Conservation (phyloP, 352 stramenopile species). For the Pythium guiyangense region DNA sequence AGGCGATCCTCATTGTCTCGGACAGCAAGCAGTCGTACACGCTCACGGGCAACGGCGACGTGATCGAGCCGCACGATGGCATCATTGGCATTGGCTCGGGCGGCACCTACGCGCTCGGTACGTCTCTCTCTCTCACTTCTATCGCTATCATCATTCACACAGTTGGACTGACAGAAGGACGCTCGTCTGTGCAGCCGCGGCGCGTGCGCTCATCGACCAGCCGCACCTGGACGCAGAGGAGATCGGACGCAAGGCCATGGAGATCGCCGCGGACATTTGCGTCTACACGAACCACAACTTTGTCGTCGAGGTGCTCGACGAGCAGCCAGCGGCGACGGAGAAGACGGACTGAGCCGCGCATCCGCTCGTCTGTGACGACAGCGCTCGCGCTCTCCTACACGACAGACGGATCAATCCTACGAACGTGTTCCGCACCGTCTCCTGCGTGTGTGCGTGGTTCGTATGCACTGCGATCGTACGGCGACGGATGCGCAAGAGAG, state of each 20-base stretch:
- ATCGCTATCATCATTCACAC: too few relatives aligned
- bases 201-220: slow-evolving; percentile 94
- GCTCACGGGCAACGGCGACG: slow-evolving; percentile 97
- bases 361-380: too few relatives aligned
- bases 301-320: slow-evolving; percentile 89
- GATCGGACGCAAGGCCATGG: slow-evolving; percentile 91
- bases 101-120: slow-evolving; percentile 92
- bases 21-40: slow-evolving; percentile 96
- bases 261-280: slow-evolving; percentile 97
- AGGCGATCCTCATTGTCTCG: slow-evolving; percentile 91
- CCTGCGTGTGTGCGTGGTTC: too few relatives aligned
- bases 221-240: slow-evolving; percentile 92
- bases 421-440: too few relatives aligned
- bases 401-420: too few relatives aligned
- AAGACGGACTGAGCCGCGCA: slow-evolving; percentile 34
- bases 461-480: too few relatives aligned
- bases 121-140: too few relatives aligned
- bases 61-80: slow-evolving; percentile 95
- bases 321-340: slow-evolving; percentile 26
- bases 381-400: too few relatives aligned
- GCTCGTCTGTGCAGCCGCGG: slow-evolving; percentile 91
- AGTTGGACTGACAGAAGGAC: too few relatives aligned
- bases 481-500: too few relatives aligned
- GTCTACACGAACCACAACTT: slow-evolving; percentile 99
- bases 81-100: slow-evolving; percentile 95